Evolutionary conservation across 495 filamentous ascomycete species (phyloP), one percentile per base, ranked within the genome.

Genomic region (Amphirosellinia nigrospora): DNA sequence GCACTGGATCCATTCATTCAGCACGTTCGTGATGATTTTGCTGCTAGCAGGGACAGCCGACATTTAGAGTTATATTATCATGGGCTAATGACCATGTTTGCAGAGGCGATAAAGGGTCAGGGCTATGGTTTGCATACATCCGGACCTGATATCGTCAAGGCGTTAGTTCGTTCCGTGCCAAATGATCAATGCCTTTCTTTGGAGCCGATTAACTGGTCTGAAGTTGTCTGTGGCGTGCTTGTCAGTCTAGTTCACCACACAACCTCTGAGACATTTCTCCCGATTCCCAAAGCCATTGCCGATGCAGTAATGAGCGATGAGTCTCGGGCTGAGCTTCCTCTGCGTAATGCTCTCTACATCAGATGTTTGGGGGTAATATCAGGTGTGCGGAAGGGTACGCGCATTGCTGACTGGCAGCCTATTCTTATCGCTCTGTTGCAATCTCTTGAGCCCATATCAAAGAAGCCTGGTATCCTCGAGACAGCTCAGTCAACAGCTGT

Each of bases 21-120:
- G 2, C 91, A 93, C 77, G 88, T 90, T 0, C 86, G 91, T 52
- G 80, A 86, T 28, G 93, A 96, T 75, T 80, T 96, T 34, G 78
- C 84, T 34, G 83, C 85, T 53, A 75, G 84, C 32, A 82, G 78
- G 16, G 84, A 83, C 38, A 80, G 79, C 3, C 86, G 86, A 46
- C 83, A 86, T 30, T 84, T 80, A 70, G 79, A 77, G 21, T 84
- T 90, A 11, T 97, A 97, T 74, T 90, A 90, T 70, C 89, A 94
- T 75, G 96, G 96, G 45, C 78, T 98, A 32, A 97, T 97, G 92
- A 90, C 87, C 26, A 90, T 98, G 82, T 93, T 97, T 72, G 88
- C 91, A 0, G 96, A 97, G 79, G 89, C 95, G 15, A 90, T 94
- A 70, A 95, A 95, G 77, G 92, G 94, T 34, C 86, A 94, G 46